A percentile compares a stretch with the other conserved stretches of the same genome.
Conservation (phyloP, 1,284 basidiomycete genomes). For the Pisolithus thermaeus region DNA sequence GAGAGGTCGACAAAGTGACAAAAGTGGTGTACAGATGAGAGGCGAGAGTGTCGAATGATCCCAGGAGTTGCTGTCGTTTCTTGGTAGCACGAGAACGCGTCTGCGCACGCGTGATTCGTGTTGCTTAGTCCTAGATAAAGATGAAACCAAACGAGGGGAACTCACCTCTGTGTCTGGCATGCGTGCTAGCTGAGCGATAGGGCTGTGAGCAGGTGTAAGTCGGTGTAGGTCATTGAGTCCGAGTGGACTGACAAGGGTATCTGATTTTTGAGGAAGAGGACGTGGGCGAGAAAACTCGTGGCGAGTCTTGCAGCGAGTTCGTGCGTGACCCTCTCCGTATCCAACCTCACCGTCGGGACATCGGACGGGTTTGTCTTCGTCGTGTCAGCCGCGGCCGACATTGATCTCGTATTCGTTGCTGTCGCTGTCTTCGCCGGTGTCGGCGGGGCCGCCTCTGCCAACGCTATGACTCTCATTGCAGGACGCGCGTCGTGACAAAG, state of each 20-base stretch:
- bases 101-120: conserved; percentile 10
- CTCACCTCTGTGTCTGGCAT: conserved; percentile 35
- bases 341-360: conserved; percentile 42
- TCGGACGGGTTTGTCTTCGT: neutral
- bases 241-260: conserved; percentile 63
- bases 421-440: too few species aligned
- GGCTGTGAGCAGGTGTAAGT: conserved; percentile 40
- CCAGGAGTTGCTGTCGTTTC: conserved; percentile 53
- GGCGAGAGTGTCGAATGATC: conserved; percentile 59
- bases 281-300: conserved; percentile 54
- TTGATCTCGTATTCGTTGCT: too few species aligned
- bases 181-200: conserved; percentile 53
- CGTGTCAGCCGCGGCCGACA: neutral
- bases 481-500: too few species aligned
- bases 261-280: conserved; percentile 70
- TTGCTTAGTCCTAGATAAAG: neutral
- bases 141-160: neutral
- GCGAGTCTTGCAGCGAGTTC: conserved; percentile 57
- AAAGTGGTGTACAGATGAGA: conserved; percentile 72
- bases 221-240: neutral
- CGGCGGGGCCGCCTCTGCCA: too few species aligned
- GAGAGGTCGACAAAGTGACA: conserved; percentile 57
- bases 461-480: too few species aligned
- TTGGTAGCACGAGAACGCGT: conserved; percentile 44
- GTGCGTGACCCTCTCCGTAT: conserved; percentile 46